These are phyloP conservation scores for Hyaloperonospora arabidopsidis DNA, from an alignment of 352 stramenopile genomes.

Conservation along the genomic window DNA sequence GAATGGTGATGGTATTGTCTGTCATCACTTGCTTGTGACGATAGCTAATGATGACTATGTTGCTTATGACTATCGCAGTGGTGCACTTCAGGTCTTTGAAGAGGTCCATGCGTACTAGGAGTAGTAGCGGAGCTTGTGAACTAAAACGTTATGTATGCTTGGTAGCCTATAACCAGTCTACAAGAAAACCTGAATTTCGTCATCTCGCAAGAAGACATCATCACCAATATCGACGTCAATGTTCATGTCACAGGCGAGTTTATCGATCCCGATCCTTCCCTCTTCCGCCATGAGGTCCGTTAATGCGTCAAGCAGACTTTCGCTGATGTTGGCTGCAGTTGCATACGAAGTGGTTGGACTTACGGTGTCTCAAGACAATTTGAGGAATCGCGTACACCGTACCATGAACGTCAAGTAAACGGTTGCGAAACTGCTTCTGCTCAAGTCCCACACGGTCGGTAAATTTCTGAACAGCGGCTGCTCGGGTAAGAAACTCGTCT, in stretches of 20 bases:
- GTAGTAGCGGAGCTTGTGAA: constrained; percentile 11
- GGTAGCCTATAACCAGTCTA: neutral
- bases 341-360: constrained; percentile 10
- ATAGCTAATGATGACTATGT: constrained; percentile 10
- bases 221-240: constrained; percentile 22
- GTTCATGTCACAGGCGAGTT: constrained; percentile 27
- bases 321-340: constrained; percentile 30
- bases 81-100: constrained; percentile 34
- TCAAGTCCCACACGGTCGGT: constrained; percentile 21
- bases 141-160: constrained; percentile 12
- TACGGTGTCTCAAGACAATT: constrained; percentile 2
- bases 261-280: constrained; percentile 35
- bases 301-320: constrained; percentile 35
- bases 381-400: neutral
- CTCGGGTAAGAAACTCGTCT: constrained; percentile 23
- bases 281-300: constrained; percentile 38
- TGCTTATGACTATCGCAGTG: constrained; percentile 21
- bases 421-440: constrained; percentile 20
- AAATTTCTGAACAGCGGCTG: constrained; percentile 19
- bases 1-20: neutral
- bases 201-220: constrained; percentile 18
- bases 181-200: constrained; percentile 14
- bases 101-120: neutral
- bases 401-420: constrained; percentile 37
- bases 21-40: constrained; percentile 5